Evolutionary conservation across 164 flowering plant species (phyloP), one percentile per base, ranked within the genome.

Genomic region (Macadamia integrifolia): DNA sequence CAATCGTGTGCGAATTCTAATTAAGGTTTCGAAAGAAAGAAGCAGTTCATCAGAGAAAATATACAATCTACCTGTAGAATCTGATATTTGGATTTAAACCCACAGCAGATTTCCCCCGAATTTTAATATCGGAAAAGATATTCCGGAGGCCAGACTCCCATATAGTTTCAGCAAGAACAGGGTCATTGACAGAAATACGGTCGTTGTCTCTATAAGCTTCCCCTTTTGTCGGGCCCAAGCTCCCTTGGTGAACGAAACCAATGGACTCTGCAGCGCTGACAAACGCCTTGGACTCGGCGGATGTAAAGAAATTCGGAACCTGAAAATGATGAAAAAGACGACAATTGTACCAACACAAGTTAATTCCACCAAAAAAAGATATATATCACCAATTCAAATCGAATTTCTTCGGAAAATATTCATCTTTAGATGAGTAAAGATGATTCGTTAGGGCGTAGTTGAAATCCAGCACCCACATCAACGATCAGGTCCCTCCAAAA

Each of bases 141-240:
- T 79, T 81, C 75, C 77, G 70, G 6, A 94, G 89, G 60, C 97
- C 97, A 73, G 92, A 86, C 42, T 86, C 78, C 98, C 97, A 92
- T 68, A 94, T 71, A 17, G 76, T 67, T 57, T 81, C 80, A 29
- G 97, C 98, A 68, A 94, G 97, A 71, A 66, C 73, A 14, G 88
- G 92, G 77, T 94, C 98, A 72, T 78, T 73, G 61, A 90, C 84
- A 57, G 98, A 81, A 44, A 89, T 80, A 18, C 98, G 78, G 69
- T 92, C 93, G 77, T 92, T 92, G 71, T 94, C 98, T 79, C 98
- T 83, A 62, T 78, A 92, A 56, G 98, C 98, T 78, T 94, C 97
- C 29, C 98, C 98, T 69, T 82, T 79, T 13, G 89, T 67, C 14
- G 97, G 97, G 50, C 97, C 97, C 73, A 83, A 97, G 71, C 98